Percentiles rank a stretch among this genome's conserved stretches.
Conservation (phyloP, 257 asterid species). For the Fraxinus pennsylvanica region DNA sequence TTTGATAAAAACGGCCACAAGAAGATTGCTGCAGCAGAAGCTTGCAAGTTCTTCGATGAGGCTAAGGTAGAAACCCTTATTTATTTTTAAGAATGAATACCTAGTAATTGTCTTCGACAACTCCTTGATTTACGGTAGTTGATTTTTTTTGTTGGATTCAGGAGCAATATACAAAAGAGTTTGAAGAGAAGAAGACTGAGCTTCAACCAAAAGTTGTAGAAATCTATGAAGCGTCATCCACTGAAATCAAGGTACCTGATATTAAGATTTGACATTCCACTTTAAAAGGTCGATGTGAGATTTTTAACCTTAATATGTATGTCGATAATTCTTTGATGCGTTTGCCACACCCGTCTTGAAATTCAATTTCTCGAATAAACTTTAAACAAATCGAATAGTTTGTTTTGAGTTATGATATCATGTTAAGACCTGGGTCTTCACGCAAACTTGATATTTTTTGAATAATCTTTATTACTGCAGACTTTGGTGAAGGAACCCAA, state of each 20-base stretch:
- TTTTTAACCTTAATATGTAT: too few species aligned
- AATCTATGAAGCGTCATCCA: conserved; percentile 62
- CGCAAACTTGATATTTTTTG: too few species aligned
- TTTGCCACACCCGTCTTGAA: too few species aligned
- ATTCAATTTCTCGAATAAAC: too few species aligned
- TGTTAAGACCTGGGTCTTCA: too few species aligned
- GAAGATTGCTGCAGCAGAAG: conserved; percentile 67
- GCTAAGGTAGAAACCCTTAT: conserved; percentile 49
- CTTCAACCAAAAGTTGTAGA: conserved; percentile 76
- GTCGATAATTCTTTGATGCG: too few species aligned
- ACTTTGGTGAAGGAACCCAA: conserved; percentile 67
- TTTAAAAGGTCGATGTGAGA: too few species aligned
- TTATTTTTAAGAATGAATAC: too few species aligned
- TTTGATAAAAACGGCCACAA: conserved; percentile 60
- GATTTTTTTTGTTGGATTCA: conserved; percentile 13
- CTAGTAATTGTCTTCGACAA: background rate
- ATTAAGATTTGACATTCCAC: too few species aligned
- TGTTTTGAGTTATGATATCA: too few species aligned
- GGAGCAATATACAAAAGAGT: conserved; percentile 62
- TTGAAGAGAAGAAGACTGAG: conserved; percentile 72
- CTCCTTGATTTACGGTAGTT: background rate
- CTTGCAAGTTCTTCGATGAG: conserved; percentile 67
- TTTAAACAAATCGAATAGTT: too few species aligned
- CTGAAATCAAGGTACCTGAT: conserved; percentile 63
- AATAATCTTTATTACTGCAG: conserved; percentile 29